Evolutionary conservation across 2,329 filamentous ascomycete species (phyloP).

Genomic region (Dichotomopilus funicola): DNA sequence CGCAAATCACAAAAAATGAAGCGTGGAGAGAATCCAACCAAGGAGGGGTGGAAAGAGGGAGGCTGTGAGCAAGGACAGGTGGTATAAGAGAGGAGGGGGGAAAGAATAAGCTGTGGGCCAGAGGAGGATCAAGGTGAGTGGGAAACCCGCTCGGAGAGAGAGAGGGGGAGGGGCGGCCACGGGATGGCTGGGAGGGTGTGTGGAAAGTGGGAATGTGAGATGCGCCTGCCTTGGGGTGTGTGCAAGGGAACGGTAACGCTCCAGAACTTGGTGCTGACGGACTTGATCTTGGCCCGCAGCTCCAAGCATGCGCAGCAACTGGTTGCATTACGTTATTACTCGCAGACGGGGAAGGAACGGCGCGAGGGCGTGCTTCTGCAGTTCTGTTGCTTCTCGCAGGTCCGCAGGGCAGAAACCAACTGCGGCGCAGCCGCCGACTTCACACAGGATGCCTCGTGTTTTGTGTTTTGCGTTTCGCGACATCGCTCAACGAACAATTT

Average conservation of each 20-base stretch:
- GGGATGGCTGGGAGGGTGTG: constrained; percentile 8
- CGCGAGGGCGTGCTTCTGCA: too few species aligned
- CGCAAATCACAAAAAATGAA: constrained; percentile 1
- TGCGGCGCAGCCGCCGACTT: constrained; percentile 10
- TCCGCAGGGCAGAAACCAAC: constrained; percentile 6
- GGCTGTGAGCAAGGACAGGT: constrained; percentile 11
- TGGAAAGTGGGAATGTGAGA: background rate
- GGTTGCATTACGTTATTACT: constrained; percentile 14
- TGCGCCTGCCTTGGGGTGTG: constrained; percentile 7
- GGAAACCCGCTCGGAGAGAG: background rate
- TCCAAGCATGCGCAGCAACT: background rate
- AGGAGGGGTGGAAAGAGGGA: constrained; percentile 12
- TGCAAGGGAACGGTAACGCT: background rate
- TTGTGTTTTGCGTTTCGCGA: background rate
- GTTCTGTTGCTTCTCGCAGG: too few species aligned
- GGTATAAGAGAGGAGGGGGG: constrained; percentile 12
- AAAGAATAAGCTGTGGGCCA: constrained; percentile 9
- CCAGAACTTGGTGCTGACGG: constrained; percentile 6
- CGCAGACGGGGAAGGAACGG: background rate
- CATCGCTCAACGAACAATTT: background rate
- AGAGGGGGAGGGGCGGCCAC: background rate
- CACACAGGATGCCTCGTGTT: constrained; percentile 4
- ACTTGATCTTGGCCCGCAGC: constrained; percentile 5
- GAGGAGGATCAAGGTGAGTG: constrained; percentile 3
- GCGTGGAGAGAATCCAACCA: constrained; percentile 6